These are phyloP conservation scores for Erigeron philadelphicus DNA, from an alignment of 140 eudicot genomes.

Conservation along the genomic window DNA sequence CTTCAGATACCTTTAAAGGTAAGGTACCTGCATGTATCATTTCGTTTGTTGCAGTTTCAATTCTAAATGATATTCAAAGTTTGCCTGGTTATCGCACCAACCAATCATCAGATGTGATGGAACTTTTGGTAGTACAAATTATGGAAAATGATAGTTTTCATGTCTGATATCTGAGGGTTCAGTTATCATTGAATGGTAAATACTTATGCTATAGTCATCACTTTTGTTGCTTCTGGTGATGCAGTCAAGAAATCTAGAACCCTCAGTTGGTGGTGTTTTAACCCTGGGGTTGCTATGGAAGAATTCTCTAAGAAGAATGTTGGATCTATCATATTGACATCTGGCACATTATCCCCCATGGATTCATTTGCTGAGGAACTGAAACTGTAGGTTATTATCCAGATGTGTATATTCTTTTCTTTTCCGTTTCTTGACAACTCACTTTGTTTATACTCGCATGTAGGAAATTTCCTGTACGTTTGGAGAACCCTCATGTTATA, in stretches of 20 bases:
- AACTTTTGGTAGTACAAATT: not conserved
- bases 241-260: conserved; percentile 77
- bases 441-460: conserved; percentile 8
- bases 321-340: conserved; percentile 89
- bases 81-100: conserved; percentile 1
- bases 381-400: conserved; percentile 60
- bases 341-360: conserved; percentile 98
- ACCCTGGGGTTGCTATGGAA: conserved; percentile 95
- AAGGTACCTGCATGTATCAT: not conserved
- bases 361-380: conserved; percentile 96
- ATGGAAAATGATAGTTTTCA: not conserved
- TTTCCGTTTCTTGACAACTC: conserved; percentile 14
- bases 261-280: conserved; percentile 98
- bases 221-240: conserved; percentile 24
- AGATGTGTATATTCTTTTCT: conserved; percentile 9
- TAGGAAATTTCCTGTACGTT: conserved; percentile 77
- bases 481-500: conserved; percentile 99
- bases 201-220: conserved; percentile 6
- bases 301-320: conserved; percentile 67
- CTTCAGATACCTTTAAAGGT: conserved; percentile 55
- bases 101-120: not conserved
- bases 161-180: not conserved
- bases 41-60: conserved; percentile 1
- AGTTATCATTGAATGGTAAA: not conserved
- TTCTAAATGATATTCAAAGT: conserved; percentile 6